Percentiles rank a stretch among this genome's conserved stretches.
Conservation (phyloP, 2,329 filamentous ascomycete species). For the Fusarium sp. region DNA sequence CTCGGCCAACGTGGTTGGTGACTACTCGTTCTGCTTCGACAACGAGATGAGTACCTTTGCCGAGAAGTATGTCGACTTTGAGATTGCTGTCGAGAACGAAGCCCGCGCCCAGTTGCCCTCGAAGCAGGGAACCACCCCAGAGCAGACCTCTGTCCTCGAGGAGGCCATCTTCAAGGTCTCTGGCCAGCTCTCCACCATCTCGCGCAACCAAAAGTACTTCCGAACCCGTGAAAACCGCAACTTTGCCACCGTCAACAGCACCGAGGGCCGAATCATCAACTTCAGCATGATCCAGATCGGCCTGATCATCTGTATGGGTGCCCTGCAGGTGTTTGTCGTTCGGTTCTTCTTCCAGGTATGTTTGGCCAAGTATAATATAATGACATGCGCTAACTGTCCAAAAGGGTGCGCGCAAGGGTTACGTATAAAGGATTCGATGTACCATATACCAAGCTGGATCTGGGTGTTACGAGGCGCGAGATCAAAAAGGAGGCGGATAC, state of each 20-base stretch:
- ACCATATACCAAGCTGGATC: slow-evolving; percentile 33
- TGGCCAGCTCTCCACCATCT: slow-evolving; percentile 91
- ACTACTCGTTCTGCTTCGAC: slow-evolving; percentile 98
- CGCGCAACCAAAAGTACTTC: slow-evolving; percentile 99
- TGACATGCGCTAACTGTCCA: slow-evolving; percentile 15
- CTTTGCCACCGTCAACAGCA: slow-evolving; percentile 97
- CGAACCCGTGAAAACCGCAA: slow-evolving; percentile 98
- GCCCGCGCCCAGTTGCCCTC: slow-evolving; percentile 82
- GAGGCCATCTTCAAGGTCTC: slow-evolving; percentile 97
- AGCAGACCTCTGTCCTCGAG: slow-evolving; percentile 89
- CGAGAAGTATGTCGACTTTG: slow-evolving; percentile 98
- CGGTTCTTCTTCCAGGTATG: slow-evolving; percentile 96
- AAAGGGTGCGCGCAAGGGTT: slow-evolving; percentile 74
- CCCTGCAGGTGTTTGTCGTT: slow-evolving; percentile 95
- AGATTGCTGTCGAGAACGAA: slow-evolving; percentile 97
- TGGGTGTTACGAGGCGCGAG: slow-evolving; percentile 46
- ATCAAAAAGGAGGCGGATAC: slow-evolving; percentile 44
- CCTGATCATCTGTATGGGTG: slow-evolving; percentile 95
- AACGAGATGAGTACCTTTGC: slow-evolving; percentile 98
- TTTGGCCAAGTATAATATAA: not conserved
- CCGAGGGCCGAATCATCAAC: slow-evolving; percentile 95
- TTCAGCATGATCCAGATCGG: slow-evolving; percentile 93
- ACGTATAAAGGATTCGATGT: slow-evolving; percentile 63
- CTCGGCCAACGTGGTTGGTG: slow-evolving; percentile 85
- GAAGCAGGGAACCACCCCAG: slow-evolving; percentile 87